Evolutionary conservation across 352 stramenopile species (phyloP), one percentile per base, ranked within the genome.

Genomic region (Sclerospora graminicola): DNA sequence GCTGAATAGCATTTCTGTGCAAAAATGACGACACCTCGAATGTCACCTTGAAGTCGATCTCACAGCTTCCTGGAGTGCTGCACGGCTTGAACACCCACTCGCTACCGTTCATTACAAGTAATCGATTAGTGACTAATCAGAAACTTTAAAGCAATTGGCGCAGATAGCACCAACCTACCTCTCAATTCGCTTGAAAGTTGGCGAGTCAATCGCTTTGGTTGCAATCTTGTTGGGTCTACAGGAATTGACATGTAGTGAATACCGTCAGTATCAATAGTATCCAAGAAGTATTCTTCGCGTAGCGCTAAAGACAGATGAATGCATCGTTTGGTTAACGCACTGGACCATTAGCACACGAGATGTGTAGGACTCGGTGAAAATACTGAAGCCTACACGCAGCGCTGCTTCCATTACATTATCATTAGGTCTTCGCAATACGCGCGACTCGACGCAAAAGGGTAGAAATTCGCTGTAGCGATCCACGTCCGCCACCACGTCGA

Each of bases 161-260:
- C 20, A 29, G 15, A 36, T 14, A 52, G 33, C 18, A 11, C 14
- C 19, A 19, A 41, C 51, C 0, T 38, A 90, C 78, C 75, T 90
- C 30, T 90, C 79, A 49, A 90, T 88, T 36, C 73, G 73, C 57
- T 90, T 90, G 49, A 90, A 90, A 21, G 76, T 90, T 8, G 79
- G 79, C 19, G 79, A 90, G 31, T 90, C 71, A 29, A 90, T 85
- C 11, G 79, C 72, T 42, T 82, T 84, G 44, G 71, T 71, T 32
- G 64, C 64, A 42, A 90, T 75, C 38, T 85, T 86, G 39, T 79
- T 62, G 5, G 79, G 79, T 42, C 68, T 83, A 41, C 9, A 50
- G 13, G 31, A 16, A 33, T 8, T 14, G 15, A 23, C n/a, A 15
- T 16, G 28, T 14, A 23, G 9, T 21, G 9, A 28, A 16, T 30